Conservation (phyloP, 306 rosid genomes). For the Citrullus colocynthis region DNA sequence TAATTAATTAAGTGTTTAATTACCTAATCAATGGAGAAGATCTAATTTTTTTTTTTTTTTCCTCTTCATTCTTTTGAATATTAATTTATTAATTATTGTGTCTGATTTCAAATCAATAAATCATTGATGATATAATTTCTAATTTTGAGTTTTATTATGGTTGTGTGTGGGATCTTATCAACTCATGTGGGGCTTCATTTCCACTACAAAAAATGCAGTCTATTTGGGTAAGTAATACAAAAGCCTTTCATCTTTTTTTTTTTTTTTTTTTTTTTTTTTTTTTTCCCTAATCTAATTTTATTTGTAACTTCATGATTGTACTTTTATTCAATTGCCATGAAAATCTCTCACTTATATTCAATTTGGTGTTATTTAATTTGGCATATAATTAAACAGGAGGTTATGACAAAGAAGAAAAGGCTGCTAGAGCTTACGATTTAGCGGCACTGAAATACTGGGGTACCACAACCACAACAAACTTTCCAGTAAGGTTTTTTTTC, state of each 20-base stretch:
- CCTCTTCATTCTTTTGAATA: background rate
- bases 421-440: conserved; percentile 86
- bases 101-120: background rate
- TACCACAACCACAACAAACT: conserved; percentile 82
- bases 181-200: conserved; percentile 18
- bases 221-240: conserved; percentile 62
- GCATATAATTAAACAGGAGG: conserved; percentile 37
- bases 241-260: background rate
- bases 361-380: background rate
- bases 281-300: background rate
- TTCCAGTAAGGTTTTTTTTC: conserved; percentile 41
- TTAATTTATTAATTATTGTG: background rate
- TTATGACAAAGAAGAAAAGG: conserved; percentile 93
- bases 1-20: background rate
- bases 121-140: background rate
- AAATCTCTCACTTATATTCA: background rate
- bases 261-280: background rate
- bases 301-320: background rate
- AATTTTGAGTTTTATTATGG: background rate
- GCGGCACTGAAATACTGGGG: conserved; percentile 97
- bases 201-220: conserved; percentile 33
- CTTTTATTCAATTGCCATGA: background rate
- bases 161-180: background rate
- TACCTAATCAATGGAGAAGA: background rate
- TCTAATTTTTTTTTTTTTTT: background rate